Evolutionary conservation across 345 rosid species (phyloP).

Genomic region (Eucalyptus tenuipes): DNA sequence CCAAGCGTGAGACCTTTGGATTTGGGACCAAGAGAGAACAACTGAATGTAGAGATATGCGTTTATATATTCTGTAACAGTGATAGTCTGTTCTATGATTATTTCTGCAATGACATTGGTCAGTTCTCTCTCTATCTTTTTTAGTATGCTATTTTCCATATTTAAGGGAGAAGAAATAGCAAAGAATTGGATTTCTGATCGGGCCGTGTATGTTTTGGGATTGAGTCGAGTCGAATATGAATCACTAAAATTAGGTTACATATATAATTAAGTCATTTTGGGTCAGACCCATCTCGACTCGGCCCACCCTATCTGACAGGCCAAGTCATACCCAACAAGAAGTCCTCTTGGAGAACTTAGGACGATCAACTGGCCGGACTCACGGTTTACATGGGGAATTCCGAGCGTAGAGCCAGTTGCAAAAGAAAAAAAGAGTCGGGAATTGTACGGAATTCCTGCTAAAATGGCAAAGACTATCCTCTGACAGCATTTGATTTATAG

Average conservation of each 20-base stretch:
- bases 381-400: neutral
- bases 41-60: fast-evolving
- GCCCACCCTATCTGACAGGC: neutral
- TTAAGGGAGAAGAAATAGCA: neutral
- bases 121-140: neutral
- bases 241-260: fast-evolving
- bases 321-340: neutral
- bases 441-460: too few species aligned
- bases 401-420: neutral
- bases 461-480: neutral
- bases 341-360: neutral
- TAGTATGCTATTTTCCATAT: fast-evolving
- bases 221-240: neutral
- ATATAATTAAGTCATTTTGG: neutral
- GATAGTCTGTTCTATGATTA: fast-evolving
- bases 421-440: fast-evolving
- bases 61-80: too few species aligned
- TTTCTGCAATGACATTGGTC: fast-evolving
- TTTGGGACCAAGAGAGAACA: neutral
- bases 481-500: neutral
- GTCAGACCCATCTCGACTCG: fast-evolving
- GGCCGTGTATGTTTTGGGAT: fast-evolving
- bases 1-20: neutral
- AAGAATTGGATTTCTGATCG: fast-evolving
- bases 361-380: fast-evolving